phyloP scores from a whole-genome alignment of 352 stramenopile species.

The Sclerospora graminicola region DNA sequence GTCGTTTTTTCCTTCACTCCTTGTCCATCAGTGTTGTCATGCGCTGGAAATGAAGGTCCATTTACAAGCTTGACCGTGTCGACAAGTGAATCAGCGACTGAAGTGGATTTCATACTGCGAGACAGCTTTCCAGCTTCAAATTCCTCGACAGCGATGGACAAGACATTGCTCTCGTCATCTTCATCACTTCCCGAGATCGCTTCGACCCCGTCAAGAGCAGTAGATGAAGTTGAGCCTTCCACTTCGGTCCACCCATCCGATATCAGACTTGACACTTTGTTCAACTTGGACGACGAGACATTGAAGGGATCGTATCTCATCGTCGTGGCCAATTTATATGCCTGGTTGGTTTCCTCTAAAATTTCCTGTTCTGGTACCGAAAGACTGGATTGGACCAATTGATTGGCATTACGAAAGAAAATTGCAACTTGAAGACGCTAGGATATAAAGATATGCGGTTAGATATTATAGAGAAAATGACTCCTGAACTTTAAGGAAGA shows the following conservation, averaged over 20 bases:
- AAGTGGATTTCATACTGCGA: constrained; percentile 2
- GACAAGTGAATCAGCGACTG: not conserved
- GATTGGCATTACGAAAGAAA: constrained; percentile 63
- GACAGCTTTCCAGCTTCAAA: constrained; percentile 36
- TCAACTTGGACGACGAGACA: constrained; percentile 11
- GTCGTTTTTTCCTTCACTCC: constrained; percentile 1
- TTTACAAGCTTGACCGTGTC: constrained; percentile 11
- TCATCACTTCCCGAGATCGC: constrained; percentile 21
- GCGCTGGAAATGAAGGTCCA: constrained; percentile 20
- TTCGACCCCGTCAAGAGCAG: constrained; percentile 11
- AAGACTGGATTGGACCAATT: constrained; percentile 39
- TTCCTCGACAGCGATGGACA: constrained; percentile 46
- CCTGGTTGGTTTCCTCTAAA: constrained; percentile 27
- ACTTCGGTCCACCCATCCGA: constrained; percentile 34
- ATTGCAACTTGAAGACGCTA: constrained; percentile 59
- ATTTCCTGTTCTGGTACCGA: constrained; percentile 44
- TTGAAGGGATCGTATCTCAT: constrained; percentile 3
- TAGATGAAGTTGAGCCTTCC: constrained; percentile 26
- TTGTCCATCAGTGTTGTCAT: constrained; percentile 3
- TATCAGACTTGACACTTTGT: constrained; percentile 21
- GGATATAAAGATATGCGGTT: not conserved
- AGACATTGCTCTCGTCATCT: constrained; percentile 14
- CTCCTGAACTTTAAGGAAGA: not conserved
- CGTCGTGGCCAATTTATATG: constrained; percentile 6
- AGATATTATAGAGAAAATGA: not conserved